Evolutionary conservation across 345 rosid genomes (phyloP).

Genomic region (Anacardium occidentale): DNA sequence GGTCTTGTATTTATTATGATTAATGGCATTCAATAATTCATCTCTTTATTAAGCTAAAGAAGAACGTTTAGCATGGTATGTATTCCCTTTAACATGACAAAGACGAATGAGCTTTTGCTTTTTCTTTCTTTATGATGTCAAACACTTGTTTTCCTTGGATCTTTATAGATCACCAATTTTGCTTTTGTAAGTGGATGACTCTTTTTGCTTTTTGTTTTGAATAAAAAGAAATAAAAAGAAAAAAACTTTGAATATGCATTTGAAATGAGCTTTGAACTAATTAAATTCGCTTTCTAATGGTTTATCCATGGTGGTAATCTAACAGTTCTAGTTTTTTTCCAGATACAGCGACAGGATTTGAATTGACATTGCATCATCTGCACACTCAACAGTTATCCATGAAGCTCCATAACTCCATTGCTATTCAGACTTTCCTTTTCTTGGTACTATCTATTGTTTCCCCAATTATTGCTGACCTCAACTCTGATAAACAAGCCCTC

Average conservation of each 20-base stretch:
- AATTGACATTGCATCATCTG: constrained; percentile 5
- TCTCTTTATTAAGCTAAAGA: constrained; percentile 4
- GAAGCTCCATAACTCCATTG: constrained; percentile 28
- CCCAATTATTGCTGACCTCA: constrained; percentile 36
- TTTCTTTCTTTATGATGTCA: constrained; percentile 31
- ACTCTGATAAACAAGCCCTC: constrained; percentile 55
- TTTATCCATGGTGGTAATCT: background rate
- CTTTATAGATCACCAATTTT: constrained; percentile 16
- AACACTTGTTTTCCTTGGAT: constrained; percentile 30
- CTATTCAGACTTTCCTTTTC: constrained; percentile 30
- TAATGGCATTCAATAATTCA: constrained; percentile 11
- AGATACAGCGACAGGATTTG: background rate
- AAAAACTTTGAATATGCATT: constrained; percentile 10
- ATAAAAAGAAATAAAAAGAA: no score
- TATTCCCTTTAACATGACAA: constrained; percentile 25
- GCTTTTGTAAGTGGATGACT: constrained; percentile 20
- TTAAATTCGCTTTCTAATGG: background rate
- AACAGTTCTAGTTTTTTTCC: background rate
- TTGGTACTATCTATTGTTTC: constrained; percentile 13
- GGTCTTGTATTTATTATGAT: background rate
- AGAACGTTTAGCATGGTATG: constrained; percentile 18
- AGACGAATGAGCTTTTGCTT: constrained; percentile 29
- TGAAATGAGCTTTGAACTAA: background rate
- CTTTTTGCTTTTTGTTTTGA: constrained; percentile 10
- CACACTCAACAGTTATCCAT: constrained; percentile 16